A percentile compares a stretch with the other conserved stretches of the same genome.
Conservation (phyloP, 257 asterid species). For the Solanum pinnatisectum region DNA sequence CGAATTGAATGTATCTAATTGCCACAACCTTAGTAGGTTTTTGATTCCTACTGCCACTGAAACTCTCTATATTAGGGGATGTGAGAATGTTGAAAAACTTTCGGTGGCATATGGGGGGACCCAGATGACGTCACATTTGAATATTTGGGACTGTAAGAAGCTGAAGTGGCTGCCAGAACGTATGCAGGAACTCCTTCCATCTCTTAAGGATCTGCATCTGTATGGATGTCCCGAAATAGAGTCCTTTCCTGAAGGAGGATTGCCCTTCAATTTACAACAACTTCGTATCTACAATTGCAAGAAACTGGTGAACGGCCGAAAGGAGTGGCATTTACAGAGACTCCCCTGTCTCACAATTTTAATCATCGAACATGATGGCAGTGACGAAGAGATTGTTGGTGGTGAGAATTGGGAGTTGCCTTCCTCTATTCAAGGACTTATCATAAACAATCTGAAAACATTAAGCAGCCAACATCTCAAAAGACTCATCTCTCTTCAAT, state of each 20-base stretch:
- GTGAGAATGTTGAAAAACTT: not conserved
- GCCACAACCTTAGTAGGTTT: not conserved
- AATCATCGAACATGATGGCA: too few species aligned
- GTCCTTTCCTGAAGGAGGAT: not conserved
- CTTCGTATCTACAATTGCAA: not conserved
- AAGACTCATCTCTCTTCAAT: too few species aligned
- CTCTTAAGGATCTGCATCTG: fast-evolving
- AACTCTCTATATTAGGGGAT: fast-evolving
- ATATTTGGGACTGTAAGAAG: too few species aligned
- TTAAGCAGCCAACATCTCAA: too few species aligned
- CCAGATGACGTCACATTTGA: too few species aligned
- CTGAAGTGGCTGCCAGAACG: too few species aligned
- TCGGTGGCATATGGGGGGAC: not conserved
- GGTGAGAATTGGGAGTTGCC: too few species aligned
- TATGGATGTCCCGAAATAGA: not conserved
- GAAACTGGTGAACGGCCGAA: not conserved
- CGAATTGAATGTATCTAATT: fast-evolving
- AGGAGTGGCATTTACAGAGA: not conserved
- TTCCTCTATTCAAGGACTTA: too few species aligned
- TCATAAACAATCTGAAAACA: too few species aligned
- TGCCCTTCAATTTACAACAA: not conserved
- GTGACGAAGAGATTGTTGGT: too few species aligned
- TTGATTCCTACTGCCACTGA: not conserved
- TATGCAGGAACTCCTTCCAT: too few species aligned
- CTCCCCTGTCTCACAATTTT: not conserved